Percentiles rank a stretch among this genome's conserved stretches.
Conservation (phyloP, 768 basidiomycete species). For the Rubroboletus satanas region DNA sequence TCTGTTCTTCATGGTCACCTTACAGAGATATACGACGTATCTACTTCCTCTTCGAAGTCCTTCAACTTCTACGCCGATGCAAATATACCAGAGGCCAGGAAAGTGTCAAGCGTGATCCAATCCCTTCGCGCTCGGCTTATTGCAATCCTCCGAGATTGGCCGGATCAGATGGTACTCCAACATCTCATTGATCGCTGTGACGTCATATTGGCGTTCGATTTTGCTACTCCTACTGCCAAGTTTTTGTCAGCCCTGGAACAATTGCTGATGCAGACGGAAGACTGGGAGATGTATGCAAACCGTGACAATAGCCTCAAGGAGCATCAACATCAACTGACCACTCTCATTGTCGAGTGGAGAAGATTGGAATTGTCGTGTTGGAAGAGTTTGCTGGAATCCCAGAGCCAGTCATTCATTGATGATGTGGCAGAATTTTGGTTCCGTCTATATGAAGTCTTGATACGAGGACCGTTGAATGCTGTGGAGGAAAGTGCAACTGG, state of each 20-base stretch:
- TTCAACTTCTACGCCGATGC: constrained; percentile 80
- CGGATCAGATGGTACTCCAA: constrained; percentile 96
- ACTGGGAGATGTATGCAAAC: constrained; percentile 97
- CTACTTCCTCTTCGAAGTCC: constrained; percentile 19
- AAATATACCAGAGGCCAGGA: constrained; percentile 70
- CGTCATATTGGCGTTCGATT: constrained; percentile 53
- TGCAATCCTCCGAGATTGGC: constrained; percentile 74
- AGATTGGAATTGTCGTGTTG: constrained; percentile 86
- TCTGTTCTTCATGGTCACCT: constrained; percentile 43
- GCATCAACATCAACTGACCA: constrained; percentile 62
- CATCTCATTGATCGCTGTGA: constrained; percentile 74
- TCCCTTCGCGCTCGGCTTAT: constrained; percentile 52
- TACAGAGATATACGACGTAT: constrained; percentile 26
- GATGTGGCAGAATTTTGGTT: constrained; percentile 82
- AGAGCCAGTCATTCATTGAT: constrained; percentile 46
- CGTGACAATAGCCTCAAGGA: constrained; percentile 74
- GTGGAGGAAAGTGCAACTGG: constrained; percentile 36
- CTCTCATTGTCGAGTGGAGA: constrained; percentile 85
- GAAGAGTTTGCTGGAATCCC: constrained; percentile 72
- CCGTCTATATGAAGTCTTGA: constrained; percentile 73
- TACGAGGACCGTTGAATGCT: constrained; percentile 59
- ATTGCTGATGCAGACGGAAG: constrained; percentile 79
- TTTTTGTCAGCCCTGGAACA: constrained; percentile 81
- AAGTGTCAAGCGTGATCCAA: constrained; percentile 49
- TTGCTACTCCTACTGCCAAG: constrained; percentile 75